Base-by-base conservation (phyloP, 164 flowering plant genomes). In the Cinnamomum micranthum region DNA sequence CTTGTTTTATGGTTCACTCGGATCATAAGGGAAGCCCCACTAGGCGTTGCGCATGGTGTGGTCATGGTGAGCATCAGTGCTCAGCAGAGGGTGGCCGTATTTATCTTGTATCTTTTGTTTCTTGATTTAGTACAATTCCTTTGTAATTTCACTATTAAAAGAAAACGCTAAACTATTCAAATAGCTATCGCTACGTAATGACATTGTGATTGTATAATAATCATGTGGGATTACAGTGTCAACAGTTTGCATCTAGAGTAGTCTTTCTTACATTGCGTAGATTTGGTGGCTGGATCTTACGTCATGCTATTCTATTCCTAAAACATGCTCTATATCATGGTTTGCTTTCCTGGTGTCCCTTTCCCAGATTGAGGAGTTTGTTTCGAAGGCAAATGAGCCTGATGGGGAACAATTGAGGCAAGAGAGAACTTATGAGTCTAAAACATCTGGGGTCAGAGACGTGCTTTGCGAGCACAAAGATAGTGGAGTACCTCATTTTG, bases 401-500 rank as follows among this genome's bases (percentile, higher is more conserved):
- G 86, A 88, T 62, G 78, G 72, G 27, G 84, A 83, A 28, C 47
- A 24, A 31, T 71, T 74, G 65, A 75, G 24, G 6, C 75, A 69
- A 23, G 73, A 55, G 35, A 22, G 76, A 69, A 33, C 33, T 75
- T 31, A 17, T 51, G 76, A 52, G 15, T 50, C 74, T 22, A 74
- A 78, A 68, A 52, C 51, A 63, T 81, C 88, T 52, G 78, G 71
- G 41, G 72, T 5, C 31, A 70, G 20, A 19, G 97, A 91, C 71
- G 74, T 93, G 76, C 92, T 92, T 47, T 93, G 98, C 77, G 79
- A 82, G 73, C 97, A 93, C 78, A 90, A 88, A 81, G 89, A 76
- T 63, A 78, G 74, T 64, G 84, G 67, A 13, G 69, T 69, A 52
- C 69, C 86, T 77, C 85, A 80, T 69, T 90, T 82, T 82, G 88